Evolutionary conservation across 2,329 filamentous ascomycete species (phyloP).

Genomic region (Aschersonia sp.): DNA sequence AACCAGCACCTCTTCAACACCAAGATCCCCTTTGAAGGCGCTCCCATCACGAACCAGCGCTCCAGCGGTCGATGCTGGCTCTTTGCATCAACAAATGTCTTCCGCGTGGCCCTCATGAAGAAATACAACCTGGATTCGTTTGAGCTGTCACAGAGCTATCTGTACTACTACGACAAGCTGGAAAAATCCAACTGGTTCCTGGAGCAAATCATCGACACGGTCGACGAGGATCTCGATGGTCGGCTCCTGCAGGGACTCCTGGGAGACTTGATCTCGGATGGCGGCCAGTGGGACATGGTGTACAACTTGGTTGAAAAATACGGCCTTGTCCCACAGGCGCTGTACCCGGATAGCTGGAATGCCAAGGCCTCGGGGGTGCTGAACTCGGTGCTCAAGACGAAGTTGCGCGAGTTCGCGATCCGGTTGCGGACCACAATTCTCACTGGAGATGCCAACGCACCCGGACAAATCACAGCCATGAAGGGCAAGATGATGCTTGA

Average conservation of each 20-base stretch:
- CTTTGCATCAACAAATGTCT: slow-evolving; percentile 83
- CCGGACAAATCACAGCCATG: slow-evolving; percentile 26
- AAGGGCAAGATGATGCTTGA: slow-evolving; percentile 69
- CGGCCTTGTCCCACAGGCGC: slow-evolving; percentile 65
- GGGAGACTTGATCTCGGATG: slow-evolving; percentile 56
- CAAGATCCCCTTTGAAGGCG: slow-evolving; percentile 67
- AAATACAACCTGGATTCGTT: slow-evolving; percentile 64
- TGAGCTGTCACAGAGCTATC: slow-evolving; percentile 74
- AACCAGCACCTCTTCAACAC: slow-evolving; percentile 76
- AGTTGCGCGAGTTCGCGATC: slow-evolving; percentile 76
- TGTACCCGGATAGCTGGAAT: slow-evolving; percentile 76
- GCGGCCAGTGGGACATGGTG: slow-evolving; percentile 88
- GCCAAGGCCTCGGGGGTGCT: slow-evolving; percentile 56
- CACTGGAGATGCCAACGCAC: slow-evolving; percentile 13
- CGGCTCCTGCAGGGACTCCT: slow-evolving; percentile 59
- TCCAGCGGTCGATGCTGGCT: slow-evolving; percentile 80
- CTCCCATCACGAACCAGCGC: slow-evolving; percentile 72
- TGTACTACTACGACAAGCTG: slow-evolving; percentile 91
- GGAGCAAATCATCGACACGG: slow-evolving; percentile 67
- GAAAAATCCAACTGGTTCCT: slow-evolving; percentile 87
- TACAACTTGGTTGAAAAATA: slow-evolving; percentile 78
- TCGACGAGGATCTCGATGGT: slow-evolving; percentile 53
- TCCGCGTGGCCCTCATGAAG: slow-evolving; percentile 78
- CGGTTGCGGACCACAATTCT: slow-evolving; percentile 44
- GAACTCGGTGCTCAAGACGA: slow-evolving; percentile 64